A percentile compares a stretch with the other conserved stretches of the same genome.
Conservation (phyloP, 441 rosid genomes). For the Pelargonium fulgidum region DNA sequence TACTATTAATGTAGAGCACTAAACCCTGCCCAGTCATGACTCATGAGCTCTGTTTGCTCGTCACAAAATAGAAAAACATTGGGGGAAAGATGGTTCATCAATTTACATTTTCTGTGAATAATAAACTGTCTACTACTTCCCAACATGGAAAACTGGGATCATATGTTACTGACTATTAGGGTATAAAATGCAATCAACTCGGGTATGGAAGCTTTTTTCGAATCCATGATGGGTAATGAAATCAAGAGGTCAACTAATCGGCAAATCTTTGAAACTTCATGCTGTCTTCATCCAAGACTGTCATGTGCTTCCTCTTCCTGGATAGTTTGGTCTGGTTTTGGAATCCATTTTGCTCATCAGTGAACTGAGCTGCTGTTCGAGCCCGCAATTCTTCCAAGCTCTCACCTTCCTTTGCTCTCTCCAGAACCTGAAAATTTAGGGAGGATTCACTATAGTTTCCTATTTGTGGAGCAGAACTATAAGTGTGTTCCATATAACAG, state of each 20-base stretch:
- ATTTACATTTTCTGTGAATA: constrained; percentile 8
- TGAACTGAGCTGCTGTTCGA: constrained; percentile 74
- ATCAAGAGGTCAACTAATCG: constrained; percentile 22
- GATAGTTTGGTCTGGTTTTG: constrained; percentile 39
- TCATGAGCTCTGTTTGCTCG: no score
- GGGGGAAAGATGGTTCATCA: not conserved
- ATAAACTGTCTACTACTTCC: constrained; percentile 14
- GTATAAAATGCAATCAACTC: not conserved
- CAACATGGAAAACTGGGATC: constrained; percentile 22
- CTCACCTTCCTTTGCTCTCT: constrained; percentile 87
- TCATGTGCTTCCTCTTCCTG: constrained; percentile 56
- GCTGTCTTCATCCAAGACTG: constrained; percentile 46
- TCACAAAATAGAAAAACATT: not conserved
- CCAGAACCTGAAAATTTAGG: constrained; percentile 50
- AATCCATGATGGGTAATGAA: not conserved
- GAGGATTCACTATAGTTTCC: not conserved
- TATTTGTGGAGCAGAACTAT: not conserved
- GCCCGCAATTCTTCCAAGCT: constrained; percentile 65
- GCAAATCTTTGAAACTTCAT: constrained; percentile 48
- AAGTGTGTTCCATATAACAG: constrained; percentile 8
- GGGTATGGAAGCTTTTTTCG: not conserved
- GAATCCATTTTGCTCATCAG: constrained; percentile 42
- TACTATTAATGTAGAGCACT: no score
- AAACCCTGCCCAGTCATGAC: no score
- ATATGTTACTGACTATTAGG: not conserved